Evolutionary conservation across 1,284 basidiomycete species (phyloP).

Genomic region (Coniferiporia weirii): DNA sequence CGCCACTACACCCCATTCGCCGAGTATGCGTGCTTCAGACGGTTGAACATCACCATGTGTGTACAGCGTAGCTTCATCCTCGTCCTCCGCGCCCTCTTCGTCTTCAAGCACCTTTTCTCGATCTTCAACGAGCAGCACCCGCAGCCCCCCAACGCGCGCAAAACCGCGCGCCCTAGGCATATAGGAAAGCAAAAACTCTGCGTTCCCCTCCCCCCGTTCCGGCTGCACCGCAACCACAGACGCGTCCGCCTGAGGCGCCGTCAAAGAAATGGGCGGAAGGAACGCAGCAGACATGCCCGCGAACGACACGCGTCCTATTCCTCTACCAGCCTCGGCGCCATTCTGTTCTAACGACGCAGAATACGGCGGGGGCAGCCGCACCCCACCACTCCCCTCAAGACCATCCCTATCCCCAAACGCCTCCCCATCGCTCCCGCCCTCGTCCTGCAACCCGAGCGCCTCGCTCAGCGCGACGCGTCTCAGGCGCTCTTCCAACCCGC

Average conservation of each 20-base stretch:
- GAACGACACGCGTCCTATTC: slow-evolving; percentile 34
- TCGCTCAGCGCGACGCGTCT: slow-evolving; percentile 13
- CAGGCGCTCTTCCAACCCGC: slow-evolving; percentile 10
- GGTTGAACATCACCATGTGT: slow-evolving; percentile 19
- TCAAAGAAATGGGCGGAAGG: slow-evolving; percentile 32
- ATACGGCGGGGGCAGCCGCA: slow-evolving; percentile 11
- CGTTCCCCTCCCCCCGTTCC: slow-evolving; percentile 15
- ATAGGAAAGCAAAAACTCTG: slow-evolving; percentile 11
- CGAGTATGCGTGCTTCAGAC: slow-evolving; percentile 40
- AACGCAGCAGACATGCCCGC: slow-evolving; percentile 50
- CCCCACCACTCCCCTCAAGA: not conserved
- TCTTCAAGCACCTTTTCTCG: slow-evolving; percentile 24
- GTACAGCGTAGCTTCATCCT: slow-evolving; percentile 21
- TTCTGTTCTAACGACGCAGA: not conserved
- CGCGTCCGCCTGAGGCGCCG: not conserved
- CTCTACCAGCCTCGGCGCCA: not conserved
- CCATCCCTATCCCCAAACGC: slow-evolving; percentile 9
- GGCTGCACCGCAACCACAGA: slow-evolving; percentile 18
- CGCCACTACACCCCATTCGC: slow-evolving; percentile 63
- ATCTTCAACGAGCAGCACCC: slow-evolving; percentile 35
- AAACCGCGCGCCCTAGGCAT: slow-evolving; percentile 11
- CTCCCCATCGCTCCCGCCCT: not conserved
- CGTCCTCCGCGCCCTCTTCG: not conserved
- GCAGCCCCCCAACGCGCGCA: slow-evolving; percentile 15
- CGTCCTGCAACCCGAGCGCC: slow-evolving; percentile 5